Evolutionary conservation across 1,284 basidiomycete species (phyloP).

Genomic region (Moesziomyces globuligerus): DNA sequence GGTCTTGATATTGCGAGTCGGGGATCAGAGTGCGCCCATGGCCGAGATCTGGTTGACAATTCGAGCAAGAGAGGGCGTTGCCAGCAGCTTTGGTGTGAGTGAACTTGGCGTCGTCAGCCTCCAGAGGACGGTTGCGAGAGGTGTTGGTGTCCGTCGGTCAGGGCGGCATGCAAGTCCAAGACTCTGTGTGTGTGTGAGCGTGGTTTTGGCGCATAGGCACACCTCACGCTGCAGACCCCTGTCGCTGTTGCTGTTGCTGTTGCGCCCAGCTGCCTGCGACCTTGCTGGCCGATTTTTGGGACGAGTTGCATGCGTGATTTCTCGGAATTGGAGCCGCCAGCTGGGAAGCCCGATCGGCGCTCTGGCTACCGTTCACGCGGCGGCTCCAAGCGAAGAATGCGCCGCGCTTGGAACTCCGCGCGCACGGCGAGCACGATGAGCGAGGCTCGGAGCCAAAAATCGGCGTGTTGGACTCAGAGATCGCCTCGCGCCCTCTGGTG

Average conservation of each 20-base stretch:
- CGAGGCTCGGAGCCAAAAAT: too few relatives aligned
- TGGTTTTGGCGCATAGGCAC: background rate
- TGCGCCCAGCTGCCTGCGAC: too few relatives aligned
- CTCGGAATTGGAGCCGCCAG: background rate
- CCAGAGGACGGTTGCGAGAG: background rate
- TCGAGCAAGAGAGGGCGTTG: too few relatives aligned
- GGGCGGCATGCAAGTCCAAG: background rate
- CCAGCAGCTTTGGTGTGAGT: too few relatives aligned
- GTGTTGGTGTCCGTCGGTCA: background rate
- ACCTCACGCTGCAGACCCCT: background rate
- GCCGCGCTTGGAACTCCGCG: constrained; percentile 17
- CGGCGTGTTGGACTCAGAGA: background rate
- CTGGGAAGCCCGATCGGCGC: background rate
- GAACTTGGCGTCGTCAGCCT: background rate
- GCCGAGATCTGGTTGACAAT: too few relatives aligned
- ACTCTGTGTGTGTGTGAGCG: background rate
- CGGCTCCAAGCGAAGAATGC: background rate
- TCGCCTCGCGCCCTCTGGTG: too few relatives aligned
- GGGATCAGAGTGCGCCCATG: background rate
- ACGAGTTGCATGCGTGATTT: too few relatives aligned
- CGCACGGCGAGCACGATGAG: background rate
- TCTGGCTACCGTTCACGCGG: background rate
- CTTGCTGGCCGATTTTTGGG: background rate
- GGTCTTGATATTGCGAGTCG: background rate
- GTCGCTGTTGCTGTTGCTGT: background rate